Evolutionary conservation across 2,329 filamentous ascomycete genomes (phyloP), one percentile per base, ranked within the genome.

Genomic region (Fusarium verticillioides): DNA sequence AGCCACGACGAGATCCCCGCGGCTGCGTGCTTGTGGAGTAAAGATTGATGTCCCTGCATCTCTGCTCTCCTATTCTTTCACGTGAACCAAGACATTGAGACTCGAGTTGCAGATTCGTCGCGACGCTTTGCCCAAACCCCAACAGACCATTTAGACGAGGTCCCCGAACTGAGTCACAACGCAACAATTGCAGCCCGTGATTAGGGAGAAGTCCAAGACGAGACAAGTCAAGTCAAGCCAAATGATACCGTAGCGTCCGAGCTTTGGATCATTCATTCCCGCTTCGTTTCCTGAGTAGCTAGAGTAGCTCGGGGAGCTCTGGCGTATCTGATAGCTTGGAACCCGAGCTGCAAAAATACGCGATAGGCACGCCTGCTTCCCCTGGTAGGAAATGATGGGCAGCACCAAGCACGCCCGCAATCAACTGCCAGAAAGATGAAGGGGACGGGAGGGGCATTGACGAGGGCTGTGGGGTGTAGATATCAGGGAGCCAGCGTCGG

Each of bases 391-490:
- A 63, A 69, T 69, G 57, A 66, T 66, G 49, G 57, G 16, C 53
- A 70, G 37, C 46, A 63, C 58, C 42, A 37, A 46, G 64, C 64
- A 50, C 58, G 58, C 61, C 63, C 46, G 53, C 60, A 60, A 50
- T 60, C 50, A 52, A 59, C 69, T 73, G 64, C 69, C 64, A 72
- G 64, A 70, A 60, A 49, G 40, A 56, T 66, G 59, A 73, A 70
- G 69, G 65, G 70, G 70, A 66, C 69, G 64, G 68, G 66, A 70
- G 66, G 70, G 70, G 64, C 54, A 66, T 50, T 42, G 7, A 19
- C 50, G n/a, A 54, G 40, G 69, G 63, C 34, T 59, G 69, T 57
- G 70, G 69, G 59, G 57, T 72, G 69, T n/a, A 9, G 15, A 21
- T 43, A 44, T n/a, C 34, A 47, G 26, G 26, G 40, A 37, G 21